Percentiles rank a stretch among this genome's conserved stretches.
phyloP scores from a whole-genome alignment of 345 rosid species.

The Adansonia digitata region DNA sequence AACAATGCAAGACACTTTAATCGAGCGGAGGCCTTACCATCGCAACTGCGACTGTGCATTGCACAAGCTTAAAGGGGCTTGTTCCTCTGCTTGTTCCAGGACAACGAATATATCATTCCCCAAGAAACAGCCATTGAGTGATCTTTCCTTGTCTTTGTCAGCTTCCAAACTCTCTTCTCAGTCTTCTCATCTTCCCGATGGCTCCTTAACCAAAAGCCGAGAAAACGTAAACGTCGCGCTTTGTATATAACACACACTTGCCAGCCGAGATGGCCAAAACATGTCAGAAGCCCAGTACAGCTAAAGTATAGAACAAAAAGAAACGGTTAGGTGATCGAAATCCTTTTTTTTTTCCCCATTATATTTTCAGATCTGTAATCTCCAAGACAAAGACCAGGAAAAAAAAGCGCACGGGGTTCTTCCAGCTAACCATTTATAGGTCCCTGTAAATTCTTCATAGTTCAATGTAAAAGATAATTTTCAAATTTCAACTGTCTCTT shows the following conservation, averaged over 20 bases:
- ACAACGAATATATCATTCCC: slow-evolving; percentile 15
- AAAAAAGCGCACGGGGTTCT: neutral
- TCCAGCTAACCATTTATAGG: neutral
- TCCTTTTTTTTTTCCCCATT: neutral
- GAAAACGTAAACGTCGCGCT: too few species aligned
- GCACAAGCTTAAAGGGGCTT: slow-evolving; percentile 9
- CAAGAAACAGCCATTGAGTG: neutral
- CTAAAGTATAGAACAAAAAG: neutral
- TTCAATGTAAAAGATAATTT: neutral
- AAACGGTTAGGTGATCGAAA: neutral
- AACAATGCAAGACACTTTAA: neutral
- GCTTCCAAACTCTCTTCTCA: too few species aligned
- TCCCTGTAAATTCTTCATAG: neutral
- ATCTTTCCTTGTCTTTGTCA: too few species aligned
- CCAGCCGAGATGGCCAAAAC: neutral
- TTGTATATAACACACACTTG: neutral
- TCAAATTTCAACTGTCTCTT: neutral
- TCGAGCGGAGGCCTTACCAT: neutral
- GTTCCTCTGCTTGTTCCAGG: neutral
- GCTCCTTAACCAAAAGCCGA: too few species aligned
- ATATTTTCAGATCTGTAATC: neutral
- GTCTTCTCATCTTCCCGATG: too few species aligned
- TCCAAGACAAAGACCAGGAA: neutral
- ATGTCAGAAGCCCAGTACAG: neutral
- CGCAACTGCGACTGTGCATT: slow-evolving; percentile 1